Percentiles rank a stretch among this genome's conserved stretches.
Conservation (phyloP, 345 rosid genomes). For the Ceriops tagal region DNA sequence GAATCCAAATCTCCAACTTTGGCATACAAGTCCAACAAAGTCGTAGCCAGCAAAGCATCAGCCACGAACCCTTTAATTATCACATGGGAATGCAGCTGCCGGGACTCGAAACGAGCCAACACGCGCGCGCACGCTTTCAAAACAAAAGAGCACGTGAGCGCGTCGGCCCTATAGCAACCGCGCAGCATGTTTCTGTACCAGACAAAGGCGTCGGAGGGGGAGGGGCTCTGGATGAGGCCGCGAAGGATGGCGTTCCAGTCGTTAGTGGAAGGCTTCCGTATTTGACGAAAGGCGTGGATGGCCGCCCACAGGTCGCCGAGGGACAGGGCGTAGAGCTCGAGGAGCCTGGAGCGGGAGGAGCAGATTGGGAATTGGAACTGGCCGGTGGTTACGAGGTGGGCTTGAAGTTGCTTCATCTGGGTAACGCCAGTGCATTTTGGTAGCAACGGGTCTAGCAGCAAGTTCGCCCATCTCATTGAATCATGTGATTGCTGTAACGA, state of each 20-base stretch:
- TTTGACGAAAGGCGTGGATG: conserved; percentile 40
- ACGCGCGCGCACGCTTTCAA: conserved; percentile 79
- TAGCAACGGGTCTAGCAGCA: conserved; percentile 40
- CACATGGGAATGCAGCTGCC: conserved; percentile 58
- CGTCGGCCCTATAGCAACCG: conserved; percentile 47
- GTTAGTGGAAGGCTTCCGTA: conserved; percentile 57
- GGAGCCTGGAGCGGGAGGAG: conserved; percentile 60
- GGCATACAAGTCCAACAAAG: conserved; percentile 65
- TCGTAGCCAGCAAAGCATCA: conserved; percentile 71
- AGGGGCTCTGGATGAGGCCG: conserved; percentile 50
- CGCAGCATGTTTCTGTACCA: conserved; percentile 58
- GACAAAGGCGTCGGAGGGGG: conserved; percentile 47
- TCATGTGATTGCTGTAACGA: no score
- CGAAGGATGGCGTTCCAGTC: conserved; percentile 90
- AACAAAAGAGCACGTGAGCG: conserved; percentile 74
- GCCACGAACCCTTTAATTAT: conserved; percentile 51
- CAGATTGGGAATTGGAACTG: conserved; percentile 38
- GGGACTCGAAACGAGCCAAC: conserved; percentile 39
- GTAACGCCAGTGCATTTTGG: conserved; percentile 40
- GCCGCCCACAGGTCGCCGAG: conserved; percentile 59
- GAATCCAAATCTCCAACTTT: conserved; percentile 49
- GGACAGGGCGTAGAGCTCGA: conserved; percentile 68
- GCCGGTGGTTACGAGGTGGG: conserved; percentile 56
- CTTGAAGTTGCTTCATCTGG: conserved; percentile 65
- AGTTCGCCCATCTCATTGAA: conserved; percentile 18